Conservation (phyloP, 805 yeast species). For the Kregervanrija fluxuum region DNA sequence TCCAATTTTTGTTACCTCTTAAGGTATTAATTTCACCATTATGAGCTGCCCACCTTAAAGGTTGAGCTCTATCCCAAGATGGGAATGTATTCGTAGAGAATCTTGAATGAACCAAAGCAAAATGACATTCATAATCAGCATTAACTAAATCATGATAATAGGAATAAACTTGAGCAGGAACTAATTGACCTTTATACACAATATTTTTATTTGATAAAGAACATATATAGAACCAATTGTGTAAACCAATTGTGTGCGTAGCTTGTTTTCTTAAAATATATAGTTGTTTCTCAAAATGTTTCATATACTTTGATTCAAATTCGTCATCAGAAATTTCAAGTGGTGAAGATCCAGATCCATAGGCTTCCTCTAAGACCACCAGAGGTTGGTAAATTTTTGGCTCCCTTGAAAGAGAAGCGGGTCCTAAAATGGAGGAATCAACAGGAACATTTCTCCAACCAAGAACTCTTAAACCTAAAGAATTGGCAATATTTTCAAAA, state of each 20-base stretch:
- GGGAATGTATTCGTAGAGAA: conserved; percentile 98
- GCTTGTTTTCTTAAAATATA: conserved; percentile 85
- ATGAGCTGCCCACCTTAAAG: conserved; percentile 94
- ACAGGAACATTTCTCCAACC: conserved; percentile 96
- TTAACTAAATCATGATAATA: conserved; percentile 90
- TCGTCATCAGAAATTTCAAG: conserved; percentile 37
- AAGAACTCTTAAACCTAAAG: conserved; percentile 72
- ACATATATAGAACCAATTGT: conserved; percentile 97
- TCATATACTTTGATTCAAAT: conserved; percentile 48
- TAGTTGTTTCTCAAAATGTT: conserved; percentile 72
- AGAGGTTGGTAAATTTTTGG: conserved; percentile 90
- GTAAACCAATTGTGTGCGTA: conserved; percentile 84
- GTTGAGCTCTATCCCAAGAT: conserved; percentile 99
- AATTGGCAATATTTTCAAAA: conserved; percentile 72
- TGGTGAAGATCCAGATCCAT: conserved; percentile 32
- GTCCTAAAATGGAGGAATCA: conserved; percentile 90
- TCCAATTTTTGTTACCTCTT: conserved; percentile 98
- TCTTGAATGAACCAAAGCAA: conserved; percentile 94
- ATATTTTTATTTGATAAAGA: conserved; percentile 83
- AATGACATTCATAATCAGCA: conserved; percentile 89
- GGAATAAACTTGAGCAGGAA: conserved; percentile 92
- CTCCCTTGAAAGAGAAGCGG: conserved; percentile 89
- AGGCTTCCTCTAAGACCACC: conserved; percentile 57
- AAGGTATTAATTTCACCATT: conserved; percentile 97
- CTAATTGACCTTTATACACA: conserved; percentile 96